These are phyloP conservation scores for Ceratocystiopsis minuta DNA, from an alignment of 2,329 filamentous ascomycete species.

Conservation along the genomic window DNA sequence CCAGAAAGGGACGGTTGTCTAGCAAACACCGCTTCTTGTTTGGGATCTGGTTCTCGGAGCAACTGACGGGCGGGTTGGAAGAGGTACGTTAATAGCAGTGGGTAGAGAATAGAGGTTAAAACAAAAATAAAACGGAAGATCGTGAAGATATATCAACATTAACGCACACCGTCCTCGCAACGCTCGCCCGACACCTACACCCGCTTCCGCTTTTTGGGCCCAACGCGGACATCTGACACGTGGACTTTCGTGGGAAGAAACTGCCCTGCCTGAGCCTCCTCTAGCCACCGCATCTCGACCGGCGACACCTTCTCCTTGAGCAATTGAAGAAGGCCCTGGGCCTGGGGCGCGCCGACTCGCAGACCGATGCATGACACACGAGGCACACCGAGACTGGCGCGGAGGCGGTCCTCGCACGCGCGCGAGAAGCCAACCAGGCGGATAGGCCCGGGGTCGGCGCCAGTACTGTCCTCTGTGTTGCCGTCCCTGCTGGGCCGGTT, in stretches of 20 bases:
- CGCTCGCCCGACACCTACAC: neutral
- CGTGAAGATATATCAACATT: neutral
- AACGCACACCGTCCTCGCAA: neutral
- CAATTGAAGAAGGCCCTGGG: conserved; percentile 37
- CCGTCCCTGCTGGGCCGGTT: too few relatives aligned
- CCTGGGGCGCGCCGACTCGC: conserved; percentile 34
- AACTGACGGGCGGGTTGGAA: too few relatives aligned
- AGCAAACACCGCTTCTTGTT: too few relatives aligned
- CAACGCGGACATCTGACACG: conserved; percentile 22
- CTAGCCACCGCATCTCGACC: conserved; percentile 38
- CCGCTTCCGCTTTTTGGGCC: conserved; percentile 15
- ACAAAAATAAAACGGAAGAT: neutral
- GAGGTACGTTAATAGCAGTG: too few relatives aligned
- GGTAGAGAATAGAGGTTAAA: too few relatives aligned
- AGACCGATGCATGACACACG: conserved; percentile 48
- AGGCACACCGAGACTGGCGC: conserved; percentile 38
- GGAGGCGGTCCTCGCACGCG: conserved; percentile 38
- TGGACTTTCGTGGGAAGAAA: conserved; percentile 31
- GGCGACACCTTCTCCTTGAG: conserved; percentile 31
- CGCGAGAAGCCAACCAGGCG: conserved; percentile 46
- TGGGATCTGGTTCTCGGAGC: too few relatives aligned
- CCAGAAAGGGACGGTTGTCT: too few relatives aligned
- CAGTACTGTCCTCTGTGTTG: too few relatives aligned
- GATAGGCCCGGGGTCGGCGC: conserved; percentile 16
- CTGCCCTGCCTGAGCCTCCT: conserved; percentile 21